Evolutionary conservation across 139 green algal genomes (phyloP).

Genomic region (Chlamydomonas sphaeroides): DNA sequence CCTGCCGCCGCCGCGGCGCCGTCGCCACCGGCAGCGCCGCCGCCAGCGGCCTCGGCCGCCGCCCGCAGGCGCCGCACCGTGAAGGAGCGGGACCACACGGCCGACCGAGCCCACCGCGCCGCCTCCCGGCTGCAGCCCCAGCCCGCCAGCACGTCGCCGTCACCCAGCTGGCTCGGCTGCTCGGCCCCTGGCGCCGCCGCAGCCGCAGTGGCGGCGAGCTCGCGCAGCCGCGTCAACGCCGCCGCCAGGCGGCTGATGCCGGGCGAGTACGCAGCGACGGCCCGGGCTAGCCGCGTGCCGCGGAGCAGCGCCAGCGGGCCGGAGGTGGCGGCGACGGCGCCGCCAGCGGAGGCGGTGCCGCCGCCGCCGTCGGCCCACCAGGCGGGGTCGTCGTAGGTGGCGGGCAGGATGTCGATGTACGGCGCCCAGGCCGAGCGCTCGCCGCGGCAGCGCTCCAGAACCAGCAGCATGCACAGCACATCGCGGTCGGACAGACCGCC

Average conservation of each 20-base stretch:
- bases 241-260: slow-evolving; percentile 28
- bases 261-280: slow-evolving; percentile 40
- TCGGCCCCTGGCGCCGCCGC: too few relatives aligned
- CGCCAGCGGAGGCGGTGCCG: too few relatives aligned
- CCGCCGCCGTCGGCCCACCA: slow-evolving; percentile 10
- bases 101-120: slow-evolving; percentile 55
- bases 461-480: slow-evolving; percentile 61
- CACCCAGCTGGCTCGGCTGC: too few relatives aligned
- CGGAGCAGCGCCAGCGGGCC: slow-evolving; percentile 47
- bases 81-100: slow-evolving; percentile 72
- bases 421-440: slow-evolving; percentile 44
- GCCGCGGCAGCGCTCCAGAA: slow-evolving; percentile 51
- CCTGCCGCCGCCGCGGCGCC: background rate
- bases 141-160: background rate
- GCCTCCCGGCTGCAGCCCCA: slow-evolving; percentile 51
- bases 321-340: too few relatives aligned
- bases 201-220: slow-evolving; percentile 13
- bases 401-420: slow-evolving; percentile 60
- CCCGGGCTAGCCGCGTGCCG: slow-evolving; percentile 53
- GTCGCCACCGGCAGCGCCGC: background rate
- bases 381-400: slow-evolving; percentile 47
- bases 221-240: slow-evolving; percentile 36
- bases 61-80: slow-evolving; percentile 48
- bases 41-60: background rate
- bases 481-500: slow-evolving; percentile 39